Evolutionary conservation across 768 basidiomycete species (phyloP).

Genomic region (Boletus sp.): DNA sequence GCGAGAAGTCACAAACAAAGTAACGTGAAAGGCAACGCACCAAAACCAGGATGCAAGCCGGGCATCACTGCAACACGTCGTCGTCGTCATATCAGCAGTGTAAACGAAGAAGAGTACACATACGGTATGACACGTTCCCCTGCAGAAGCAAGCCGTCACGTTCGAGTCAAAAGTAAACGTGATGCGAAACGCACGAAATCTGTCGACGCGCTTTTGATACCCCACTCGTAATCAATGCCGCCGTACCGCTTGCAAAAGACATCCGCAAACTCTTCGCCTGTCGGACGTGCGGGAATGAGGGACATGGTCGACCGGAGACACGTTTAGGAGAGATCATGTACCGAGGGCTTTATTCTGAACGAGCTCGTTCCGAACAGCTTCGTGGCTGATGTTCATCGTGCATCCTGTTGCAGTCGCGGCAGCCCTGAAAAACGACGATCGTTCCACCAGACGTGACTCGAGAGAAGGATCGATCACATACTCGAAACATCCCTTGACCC

Average conservation of each 20-base stretch:
- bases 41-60: slow-evolving; percentile 67
- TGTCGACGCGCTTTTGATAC: slow-evolving; percentile 44
- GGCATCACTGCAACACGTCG: slow-evolving; percentile 45
- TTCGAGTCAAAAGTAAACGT: neutral
- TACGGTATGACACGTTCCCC: slow-evolving; percentile 69
- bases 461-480: slow-evolving; percentile 29
- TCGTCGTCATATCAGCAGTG: neutral
- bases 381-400: slow-evolving; percentile 42
- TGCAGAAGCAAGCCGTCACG: neutral
- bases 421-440: slow-evolving; percentile 40
- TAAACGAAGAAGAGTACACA: neutral
- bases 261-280: slow-evolving; percentile 64
- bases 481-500: slow-evolving; percentile 75
- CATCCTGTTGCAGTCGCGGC: slow-evolving; percentile 69
- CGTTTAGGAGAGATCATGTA: slow-evolving; percentile 18
- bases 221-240: too few species aligned
- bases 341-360: slow-evolving; percentile 66
- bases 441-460: neutral
- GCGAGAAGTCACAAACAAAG: neutral
- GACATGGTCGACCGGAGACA: neutral
- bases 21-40: too few species aligned
- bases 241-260: slow-evolving; percentile 61
- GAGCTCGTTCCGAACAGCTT: slow-evolving; percentile 48
- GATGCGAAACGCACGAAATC: slow-evolving; percentile 64
- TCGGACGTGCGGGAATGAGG: neutral